These are phyloP conservation scores for Pachysandra terminalis DNA, from an alignment of 164 flowering plant genomes.

Conservation along the genomic window DNA sequence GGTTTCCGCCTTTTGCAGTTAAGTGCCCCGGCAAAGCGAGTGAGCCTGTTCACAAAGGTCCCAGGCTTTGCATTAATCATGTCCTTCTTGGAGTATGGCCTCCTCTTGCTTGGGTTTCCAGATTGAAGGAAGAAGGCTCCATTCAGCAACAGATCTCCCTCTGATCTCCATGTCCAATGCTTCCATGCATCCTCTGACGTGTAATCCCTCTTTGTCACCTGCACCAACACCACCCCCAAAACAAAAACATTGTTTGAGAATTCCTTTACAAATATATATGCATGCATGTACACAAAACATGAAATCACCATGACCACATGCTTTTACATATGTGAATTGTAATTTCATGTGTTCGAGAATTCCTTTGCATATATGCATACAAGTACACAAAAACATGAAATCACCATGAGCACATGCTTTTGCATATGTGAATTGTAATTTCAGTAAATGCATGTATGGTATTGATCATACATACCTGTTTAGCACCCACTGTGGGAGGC, in stretches of 20 bases:
- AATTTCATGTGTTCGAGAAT: too few species aligned
- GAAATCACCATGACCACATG: too few species aligned
- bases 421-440: too few species aligned
- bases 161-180: conserved; percentile 74
- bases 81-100: conserved; percentile 11
- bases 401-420: too few species aligned
- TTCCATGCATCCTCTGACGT: conserved; percentile 41
- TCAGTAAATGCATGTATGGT: too few species aligned
- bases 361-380: too few species aligned
- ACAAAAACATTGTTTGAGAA: too few species aligned
- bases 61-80: conserved; percentile 41
- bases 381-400: too few species aligned
- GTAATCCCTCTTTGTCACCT: conserved; percentile 78
- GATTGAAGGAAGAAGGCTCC: conserved; percentile 67
- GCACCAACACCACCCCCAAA: background rate
- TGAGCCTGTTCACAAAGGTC: conserved; percentile 25
- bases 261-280: too few species aligned
- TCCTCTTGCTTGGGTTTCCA: conserved; percentile 19
- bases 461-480: conserved; percentile 58
- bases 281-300: too few species aligned
- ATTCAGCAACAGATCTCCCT: conserved; percentile 55
- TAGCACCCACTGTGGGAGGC: conserved; percentile 36
- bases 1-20: conserved; percentile 22
- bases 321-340: too few species aligned
- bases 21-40: conserved; percentile 42